Conservation (phyloP, 75 land plant species). For the Chamaecyparis obtusa region DNA sequence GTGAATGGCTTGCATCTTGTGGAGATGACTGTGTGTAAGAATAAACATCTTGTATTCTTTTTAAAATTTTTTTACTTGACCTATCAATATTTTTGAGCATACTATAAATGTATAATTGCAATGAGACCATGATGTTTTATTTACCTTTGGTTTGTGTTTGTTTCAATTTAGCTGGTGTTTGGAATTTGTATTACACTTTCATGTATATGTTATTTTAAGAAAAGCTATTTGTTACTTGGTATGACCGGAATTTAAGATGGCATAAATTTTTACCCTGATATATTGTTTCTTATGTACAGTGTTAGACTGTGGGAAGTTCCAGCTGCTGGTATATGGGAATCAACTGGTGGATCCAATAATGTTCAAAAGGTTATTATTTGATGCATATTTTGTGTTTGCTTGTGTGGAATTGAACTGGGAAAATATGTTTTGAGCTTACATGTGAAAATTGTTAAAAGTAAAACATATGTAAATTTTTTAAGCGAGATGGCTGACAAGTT, state of each 20-base stretch:
- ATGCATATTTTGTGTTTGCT: not conserved
- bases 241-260: not conserved
- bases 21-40: constrained; percentile 90
- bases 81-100: not conserved
- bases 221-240: not conserved
- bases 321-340: constrained; percentile 27
- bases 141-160: not conserved
- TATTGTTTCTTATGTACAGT: constrained; percentile 38
- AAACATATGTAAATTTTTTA: not conserved
- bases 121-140: not conserved
- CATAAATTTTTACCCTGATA: constrained; percentile 1
- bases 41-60: not conserved
- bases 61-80: not conserved
- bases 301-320: constrained; percentile 90
- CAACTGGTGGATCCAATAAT: constrained; percentile 22
- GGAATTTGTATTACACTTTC: not conserved
- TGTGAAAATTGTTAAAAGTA: not conserved
- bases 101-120: not conserved
- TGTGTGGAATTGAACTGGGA: not conserved
- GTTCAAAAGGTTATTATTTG: constrained; percentile 29
- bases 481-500: not conserved
- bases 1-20: constrained; percentile 73
- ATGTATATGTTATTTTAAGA: not conserved
- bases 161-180: not conserved
- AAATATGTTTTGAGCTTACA: not conserved